These are phyloP conservation scores for Debaryomyces fabryi DNA, from an alignment of 1,139 yeast genomes.

Conservation along the genomic window DNA sequence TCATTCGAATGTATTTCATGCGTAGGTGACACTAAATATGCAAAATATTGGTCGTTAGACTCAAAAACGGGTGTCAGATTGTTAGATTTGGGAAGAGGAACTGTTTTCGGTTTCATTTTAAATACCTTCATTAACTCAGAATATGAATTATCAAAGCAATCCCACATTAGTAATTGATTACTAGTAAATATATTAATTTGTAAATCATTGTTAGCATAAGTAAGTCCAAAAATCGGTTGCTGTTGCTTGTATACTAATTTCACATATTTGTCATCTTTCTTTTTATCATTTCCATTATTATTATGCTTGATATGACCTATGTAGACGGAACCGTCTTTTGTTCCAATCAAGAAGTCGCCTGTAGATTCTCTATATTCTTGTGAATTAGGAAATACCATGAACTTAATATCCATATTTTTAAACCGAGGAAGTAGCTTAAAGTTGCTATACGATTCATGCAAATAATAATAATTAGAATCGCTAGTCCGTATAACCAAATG, in stretches of 20 bases:
- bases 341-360: slow-evolving; percentile 34
- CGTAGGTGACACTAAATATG: slow-evolving; percentile 18
- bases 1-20: slow-evolving; percentile 32
- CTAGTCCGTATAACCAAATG: slow-evolving; percentile 38
- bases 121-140: slow-evolving; percentile 34
- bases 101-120: slow-evolving; percentile 24
- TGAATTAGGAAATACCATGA: slow-evolving; percentile 26
- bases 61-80: slow-evolving; percentile 12
- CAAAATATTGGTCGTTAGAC: slow-evolving; percentile 18
- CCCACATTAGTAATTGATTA: slow-evolving; percentile 32
- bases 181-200: slow-evolving; percentile 28
- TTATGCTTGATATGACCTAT: slow-evolving; percentile 32
- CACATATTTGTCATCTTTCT: slow-evolving; percentile 41
- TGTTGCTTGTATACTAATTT: slow-evolving; percentile 30
- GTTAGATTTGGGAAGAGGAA: slow-evolving; percentile 6
- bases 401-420: slow-evolving; percentile 30
- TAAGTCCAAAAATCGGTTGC: slow-evolving; percentile 21
- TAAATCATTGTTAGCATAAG: slow-evolving; percentile 25
- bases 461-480: slow-evolving; percentile 29
- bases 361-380: slow-evolving; percentile 16
- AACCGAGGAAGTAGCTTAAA: slow-evolving; percentile 39
- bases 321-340: slow-evolving; percentile 34
- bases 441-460: slow-evolving; percentile 33
- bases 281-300: slow-evolving; percentile 26
- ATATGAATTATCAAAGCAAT: slow-evolving; percentile 35